These are phyloP conservation scores for Zarea fungicola DNA, from an alignment of 2,329 filamentous ascomycete species.

Conservation along the genomic window DNA sequence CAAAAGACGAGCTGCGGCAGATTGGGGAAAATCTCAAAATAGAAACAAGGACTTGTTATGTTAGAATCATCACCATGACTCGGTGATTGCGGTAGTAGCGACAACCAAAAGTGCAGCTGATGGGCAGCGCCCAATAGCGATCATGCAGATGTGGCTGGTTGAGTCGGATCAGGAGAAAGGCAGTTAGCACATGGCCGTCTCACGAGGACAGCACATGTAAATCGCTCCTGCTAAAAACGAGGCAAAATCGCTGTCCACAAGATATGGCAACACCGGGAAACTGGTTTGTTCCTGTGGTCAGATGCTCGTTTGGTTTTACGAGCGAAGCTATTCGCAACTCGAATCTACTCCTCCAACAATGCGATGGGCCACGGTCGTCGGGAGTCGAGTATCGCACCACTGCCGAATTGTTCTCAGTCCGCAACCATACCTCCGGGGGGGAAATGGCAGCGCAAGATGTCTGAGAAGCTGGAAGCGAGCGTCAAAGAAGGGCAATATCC, in stretches of 20 bases:
- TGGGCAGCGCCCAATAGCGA: neutral
- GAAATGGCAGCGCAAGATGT: neutral
- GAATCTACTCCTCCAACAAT: neutral
- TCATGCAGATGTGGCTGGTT: neutral
- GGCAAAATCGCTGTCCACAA: neutral
- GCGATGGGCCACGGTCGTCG: neutral
- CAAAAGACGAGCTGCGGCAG: slow-evolving; percentile 2
- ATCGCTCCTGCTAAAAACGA: slow-evolving; percentile 2
- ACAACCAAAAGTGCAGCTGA: neutral
- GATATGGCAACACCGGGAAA: too few species aligned
- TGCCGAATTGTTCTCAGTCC: slow-evolving; percentile 1
- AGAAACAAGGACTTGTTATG: slow-evolving; percentile 22
- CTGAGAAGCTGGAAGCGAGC: neutral
- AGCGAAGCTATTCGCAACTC: too few species aligned
- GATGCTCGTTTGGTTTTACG: neutral
- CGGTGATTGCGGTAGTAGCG: slow-evolving; percentile 10
- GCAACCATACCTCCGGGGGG: slow-evolving; percentile 9
- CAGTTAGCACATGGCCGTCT: slow-evolving; percentile 11
- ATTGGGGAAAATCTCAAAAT: slow-evolving; percentile 20
- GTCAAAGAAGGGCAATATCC: neutral
- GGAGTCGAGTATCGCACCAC: slow-evolving; percentile 8
- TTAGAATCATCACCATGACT: slow-evolving; percentile 26
- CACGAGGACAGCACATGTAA: slow-evolving; percentile 5
- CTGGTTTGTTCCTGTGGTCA: neutral
- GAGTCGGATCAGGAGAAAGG: slow-evolving; percentile 3